Percentiles rank a stretch among this genome's conserved stretches.
phyloP scores from a whole-genome alignment of 2,329 filamentous ascomycete genomes.

The Immersiporthe knoxdaviesiana region DNA sequence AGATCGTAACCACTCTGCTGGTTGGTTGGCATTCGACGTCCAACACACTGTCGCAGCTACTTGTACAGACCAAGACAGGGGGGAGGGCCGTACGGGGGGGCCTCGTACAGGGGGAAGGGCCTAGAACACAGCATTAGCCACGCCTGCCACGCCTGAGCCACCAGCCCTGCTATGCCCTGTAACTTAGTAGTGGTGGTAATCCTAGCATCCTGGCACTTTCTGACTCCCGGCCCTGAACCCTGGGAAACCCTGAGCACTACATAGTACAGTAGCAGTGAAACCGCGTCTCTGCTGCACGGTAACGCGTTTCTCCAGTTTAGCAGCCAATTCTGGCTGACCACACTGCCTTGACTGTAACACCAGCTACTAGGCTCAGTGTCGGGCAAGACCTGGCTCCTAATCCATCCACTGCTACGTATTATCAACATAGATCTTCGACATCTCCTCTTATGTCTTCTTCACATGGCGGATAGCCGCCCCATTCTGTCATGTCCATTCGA shows the following conservation, averaged over 20 bases:
- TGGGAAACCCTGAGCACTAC: background rate
- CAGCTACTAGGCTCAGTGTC: background rate
- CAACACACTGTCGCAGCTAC: background rate
- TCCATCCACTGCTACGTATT: background rate
- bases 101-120: background rate
- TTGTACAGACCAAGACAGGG: background rate
- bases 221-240: background rate
- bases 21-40: background rate
- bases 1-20: background rate
- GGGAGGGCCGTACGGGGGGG: background rate
- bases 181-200: background rate
- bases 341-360: background rate
- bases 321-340: background rate
- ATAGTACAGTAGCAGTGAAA: background rate
- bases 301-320: background rate
- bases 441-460: constrained; percentile 30
- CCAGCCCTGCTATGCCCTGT: background rate
- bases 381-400: background rate
- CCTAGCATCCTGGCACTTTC: background rate
- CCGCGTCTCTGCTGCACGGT: background rate
- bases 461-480: constrained; percentile 35
- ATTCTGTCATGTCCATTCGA: constrained; percentile 39
- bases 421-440: background rate
- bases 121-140: background rate
- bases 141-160: constrained; percentile 6